Conservation (phyloP, 2,329 filamentous ascomycete species). For the Pestalotiopsis sp. region DNA sequence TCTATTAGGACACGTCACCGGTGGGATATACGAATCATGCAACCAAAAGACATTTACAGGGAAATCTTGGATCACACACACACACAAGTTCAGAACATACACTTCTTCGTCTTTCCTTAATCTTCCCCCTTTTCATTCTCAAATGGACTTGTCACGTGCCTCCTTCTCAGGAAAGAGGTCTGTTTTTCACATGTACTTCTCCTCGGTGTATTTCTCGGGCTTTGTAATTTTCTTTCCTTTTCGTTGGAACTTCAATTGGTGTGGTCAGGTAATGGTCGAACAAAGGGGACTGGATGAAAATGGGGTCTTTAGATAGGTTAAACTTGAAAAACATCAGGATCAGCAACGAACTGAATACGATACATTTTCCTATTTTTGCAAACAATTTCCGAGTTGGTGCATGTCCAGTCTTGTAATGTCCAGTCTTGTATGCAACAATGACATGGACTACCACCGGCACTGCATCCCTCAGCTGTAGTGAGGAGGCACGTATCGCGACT, state of each 20-base stretch:
- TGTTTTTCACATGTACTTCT: background rate
- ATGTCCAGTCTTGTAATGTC: no score
- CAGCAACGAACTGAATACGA: background rate
- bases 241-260: background rate
- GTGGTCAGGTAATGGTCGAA: background rate
- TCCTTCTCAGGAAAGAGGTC: background rate
- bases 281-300: background rate
- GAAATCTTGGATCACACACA: background rate
- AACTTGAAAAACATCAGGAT: background rate
- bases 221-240: background rate
- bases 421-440: no score
- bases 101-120: slow-evolving; percentile 17
- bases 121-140: background rate
- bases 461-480: no score
- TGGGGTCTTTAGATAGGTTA: background rate
- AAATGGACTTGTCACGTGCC: background rate
- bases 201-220: no score
- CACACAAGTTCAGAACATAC: slow-evolving; percentile 6
- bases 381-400: background rate
- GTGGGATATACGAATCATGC: no score
- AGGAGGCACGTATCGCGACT: no score
- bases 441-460: no score
- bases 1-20: no score
- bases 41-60: background rate
- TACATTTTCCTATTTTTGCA: background rate